A percentile compares a stretch with the other conserved stretches of the same genome.
Evolutionary conservation across 257 asterid genomes (phyloP).

Genomic region (Echium plantagineum): DNA sequence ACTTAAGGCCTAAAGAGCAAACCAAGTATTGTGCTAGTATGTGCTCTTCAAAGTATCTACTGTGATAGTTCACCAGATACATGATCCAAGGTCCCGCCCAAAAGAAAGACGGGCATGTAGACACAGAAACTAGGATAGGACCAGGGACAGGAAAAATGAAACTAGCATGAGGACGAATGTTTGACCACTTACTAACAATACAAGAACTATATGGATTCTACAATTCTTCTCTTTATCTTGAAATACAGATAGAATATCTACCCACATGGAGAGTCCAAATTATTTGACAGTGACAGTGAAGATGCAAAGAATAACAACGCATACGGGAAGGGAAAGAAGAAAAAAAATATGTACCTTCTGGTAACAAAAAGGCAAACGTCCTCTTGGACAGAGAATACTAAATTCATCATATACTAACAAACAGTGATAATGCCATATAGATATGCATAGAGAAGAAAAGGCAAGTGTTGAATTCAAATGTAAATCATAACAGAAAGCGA

Average conservation of each 20-base stretch:
- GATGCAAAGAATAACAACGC: not conserved
- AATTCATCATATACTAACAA: not conserved
- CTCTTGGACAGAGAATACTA: not conserved
- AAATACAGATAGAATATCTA: too few species aligned
- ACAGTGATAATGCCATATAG: not conserved
- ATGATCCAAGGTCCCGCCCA: too few species aligned
- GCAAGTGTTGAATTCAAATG: not conserved
- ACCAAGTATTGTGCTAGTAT: too few species aligned
- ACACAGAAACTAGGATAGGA: too few species aligned
- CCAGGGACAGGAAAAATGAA: too few species aligned
- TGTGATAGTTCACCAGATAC: too few species aligned
- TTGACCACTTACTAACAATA: not conserved
- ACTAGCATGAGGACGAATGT: not conserved
- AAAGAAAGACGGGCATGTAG: too few species aligned
- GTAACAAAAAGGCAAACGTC: not conserved
- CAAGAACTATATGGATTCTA: not conserved
- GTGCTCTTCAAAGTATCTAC: too few species aligned
- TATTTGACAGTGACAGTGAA: not conserved
- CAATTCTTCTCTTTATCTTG: not conserved
- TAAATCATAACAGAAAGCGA: conserved; percentile 12
- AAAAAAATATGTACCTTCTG: not conserved
- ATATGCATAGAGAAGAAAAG: not conserved
- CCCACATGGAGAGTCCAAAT: not conserved
- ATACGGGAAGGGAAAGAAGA: too few species aligned
- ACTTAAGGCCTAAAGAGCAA: too few species aligned